Evolutionary conservation across 805 yeast genomes (phyloP).

Genomic region (Suhomyces kilbournensis): DNA sequence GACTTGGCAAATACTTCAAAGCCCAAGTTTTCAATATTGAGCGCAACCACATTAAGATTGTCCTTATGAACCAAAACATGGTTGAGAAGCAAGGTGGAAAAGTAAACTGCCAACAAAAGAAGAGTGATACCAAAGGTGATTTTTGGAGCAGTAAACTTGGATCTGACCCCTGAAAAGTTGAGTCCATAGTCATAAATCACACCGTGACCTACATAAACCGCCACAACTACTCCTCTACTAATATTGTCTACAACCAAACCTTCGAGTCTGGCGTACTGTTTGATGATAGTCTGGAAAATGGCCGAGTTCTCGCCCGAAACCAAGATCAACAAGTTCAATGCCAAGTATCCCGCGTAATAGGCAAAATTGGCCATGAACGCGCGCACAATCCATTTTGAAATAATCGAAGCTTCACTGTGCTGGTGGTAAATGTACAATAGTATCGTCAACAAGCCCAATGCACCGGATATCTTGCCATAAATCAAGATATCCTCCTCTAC

Average conservation of each 20-base stretch:
- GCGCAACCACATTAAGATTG: background rate
- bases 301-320: background rate
- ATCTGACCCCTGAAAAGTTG: background rate
- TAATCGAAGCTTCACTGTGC: background rate
- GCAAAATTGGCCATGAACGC: background rate
- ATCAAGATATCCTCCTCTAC: background rate
- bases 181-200: constrained; percentile 1
- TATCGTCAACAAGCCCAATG: background rate
- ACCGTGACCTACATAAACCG: constrained; percentile 4
- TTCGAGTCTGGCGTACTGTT: background rate
- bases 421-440: constrained; percentile 2
- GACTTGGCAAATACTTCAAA: constrained; percentile 5
- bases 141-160: background rate
- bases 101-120: background rate
- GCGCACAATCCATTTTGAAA: background rate
- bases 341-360: background rate
- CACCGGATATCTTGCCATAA: constrained; percentile 3
- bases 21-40: background rate
- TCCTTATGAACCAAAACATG: constrained; percentile 1
- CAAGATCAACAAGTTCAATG: background rate
- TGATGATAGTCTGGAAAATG: background rate
- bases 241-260: background rate
- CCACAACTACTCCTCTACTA: background rate
- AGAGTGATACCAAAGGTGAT: background rate
- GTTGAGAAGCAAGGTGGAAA: constrained; percentile 2